phyloP scores from a whole-genome alignment of 176 grass and related monocot species.

The Zizania latifolia region DNA sequence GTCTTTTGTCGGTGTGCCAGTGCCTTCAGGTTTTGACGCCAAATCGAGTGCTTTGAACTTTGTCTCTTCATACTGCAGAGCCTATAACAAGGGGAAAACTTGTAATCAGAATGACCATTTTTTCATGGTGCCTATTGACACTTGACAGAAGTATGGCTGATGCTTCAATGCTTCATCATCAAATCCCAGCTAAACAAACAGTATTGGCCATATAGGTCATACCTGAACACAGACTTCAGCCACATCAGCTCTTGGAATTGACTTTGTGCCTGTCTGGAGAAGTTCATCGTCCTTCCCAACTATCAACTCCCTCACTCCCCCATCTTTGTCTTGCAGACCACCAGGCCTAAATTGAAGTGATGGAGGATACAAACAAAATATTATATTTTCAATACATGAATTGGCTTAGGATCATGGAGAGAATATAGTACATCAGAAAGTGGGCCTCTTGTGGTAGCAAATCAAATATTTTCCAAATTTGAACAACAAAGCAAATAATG shows the following conservation, averaged over 20 bases:
- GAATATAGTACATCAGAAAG: not conserved
- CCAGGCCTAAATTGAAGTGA: constrained; percentile 46
- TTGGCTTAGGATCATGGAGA: not conserved
- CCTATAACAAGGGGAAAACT: constrained; percentile 36
- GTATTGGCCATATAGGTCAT: not conserved
- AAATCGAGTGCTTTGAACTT: constrained; percentile 94
- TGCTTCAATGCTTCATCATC: not conserved
- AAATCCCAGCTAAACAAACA: not conserved
- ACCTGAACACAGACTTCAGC: constrained; percentile 93
- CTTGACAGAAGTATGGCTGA: not conserved
- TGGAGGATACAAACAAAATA: not conserved
- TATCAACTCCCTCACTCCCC: constrained; percentile 59
- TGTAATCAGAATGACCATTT: not conserved
- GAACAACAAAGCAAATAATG: not conserved
- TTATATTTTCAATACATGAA: not conserved
- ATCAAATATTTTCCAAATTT: not conserved
- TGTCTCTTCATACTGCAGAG: constrained; percentile 61
- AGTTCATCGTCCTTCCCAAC: constrained; percentile 85
- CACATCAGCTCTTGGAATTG: constrained; percentile 81
- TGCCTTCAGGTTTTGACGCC: constrained; percentile 72
- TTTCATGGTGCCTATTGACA: not conserved
- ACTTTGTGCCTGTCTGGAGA: constrained; percentile 74
- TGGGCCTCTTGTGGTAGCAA: not conserved
- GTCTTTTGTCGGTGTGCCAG: constrained; percentile 61
- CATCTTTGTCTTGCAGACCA: constrained; percentile 79